phyloP scores from a whole-genome alignment of 2,329 filamentous ascomycete genomes.

The Macrophomina phaseolina region DNA sequence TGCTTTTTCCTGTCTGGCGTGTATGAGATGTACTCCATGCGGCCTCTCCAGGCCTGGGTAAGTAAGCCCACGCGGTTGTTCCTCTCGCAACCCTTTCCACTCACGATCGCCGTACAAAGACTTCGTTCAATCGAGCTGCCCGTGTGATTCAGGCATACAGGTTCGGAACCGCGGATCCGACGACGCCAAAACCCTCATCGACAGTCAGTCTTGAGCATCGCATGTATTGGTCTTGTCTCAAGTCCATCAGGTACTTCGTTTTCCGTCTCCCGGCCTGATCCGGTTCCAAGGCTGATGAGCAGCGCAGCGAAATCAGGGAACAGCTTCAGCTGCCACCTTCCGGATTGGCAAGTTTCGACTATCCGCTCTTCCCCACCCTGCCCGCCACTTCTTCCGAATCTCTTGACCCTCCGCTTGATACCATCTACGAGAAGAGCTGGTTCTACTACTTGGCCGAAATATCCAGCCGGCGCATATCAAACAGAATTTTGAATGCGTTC shows the following conservation, averaged over 20 bases:
- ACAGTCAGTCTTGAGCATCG: constrained; percentile 34
- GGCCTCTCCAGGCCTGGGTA: constrained; percentile 39
- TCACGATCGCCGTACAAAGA: neutral
- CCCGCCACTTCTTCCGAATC: constrained; percentile 30
- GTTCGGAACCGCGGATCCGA: constrained; percentile 16
- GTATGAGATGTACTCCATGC: constrained; percentile 43
- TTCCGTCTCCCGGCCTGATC: neutral
- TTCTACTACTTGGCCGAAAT: constrained; percentile 42
- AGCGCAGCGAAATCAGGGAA: constrained; percentile 31
- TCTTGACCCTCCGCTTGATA: constrained; percentile 29
- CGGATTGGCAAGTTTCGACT: constrained; percentile 35
- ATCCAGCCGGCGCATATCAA: constrained; percentile 35
- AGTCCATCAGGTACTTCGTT: constrained; percentile 38
- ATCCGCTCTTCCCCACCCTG: constrained; percentile 40
- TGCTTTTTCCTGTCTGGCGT: constrained; percentile 42
- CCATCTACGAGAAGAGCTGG: constrained; percentile 32
- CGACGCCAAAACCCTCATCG: constrained; percentile 26
- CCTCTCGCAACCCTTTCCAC: too few species aligned
- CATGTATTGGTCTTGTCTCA: constrained; percentile 45
- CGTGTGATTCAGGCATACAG: neutral
- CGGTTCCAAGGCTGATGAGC: neutral
- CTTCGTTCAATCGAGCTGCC: constrained; percentile 16
- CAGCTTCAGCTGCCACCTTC: constrained; percentile 32
- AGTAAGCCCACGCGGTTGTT: constrained; percentile 17
- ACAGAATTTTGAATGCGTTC: constrained; percentile 29